These are phyloP conservation scores for Arthrobotrys sinensis DNA, from an alignment of 2,329 filamentous ascomycete genomes.

Conservation along the genomic window DNA sequence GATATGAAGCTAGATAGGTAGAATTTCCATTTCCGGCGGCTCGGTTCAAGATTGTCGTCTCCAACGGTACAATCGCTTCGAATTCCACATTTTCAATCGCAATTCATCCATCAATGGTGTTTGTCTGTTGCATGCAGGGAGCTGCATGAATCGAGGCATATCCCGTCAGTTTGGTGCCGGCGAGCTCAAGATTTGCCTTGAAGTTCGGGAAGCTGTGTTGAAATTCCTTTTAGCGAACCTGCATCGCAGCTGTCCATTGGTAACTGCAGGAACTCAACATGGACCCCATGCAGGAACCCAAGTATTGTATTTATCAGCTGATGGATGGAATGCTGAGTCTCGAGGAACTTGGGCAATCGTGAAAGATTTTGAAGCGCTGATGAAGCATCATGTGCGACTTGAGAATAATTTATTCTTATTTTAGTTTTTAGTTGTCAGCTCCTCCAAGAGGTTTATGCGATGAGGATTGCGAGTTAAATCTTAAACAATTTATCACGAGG, in stretches of 20 bases:
- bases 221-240: conserved; percentile 49
- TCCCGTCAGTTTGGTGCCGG: conserved; percentile 24
- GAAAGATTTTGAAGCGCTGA: conserved; percentile 53
- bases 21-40: conserved; percentile 40
- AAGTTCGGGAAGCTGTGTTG: conserved; percentile 13
- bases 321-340: conserved; percentile 32
- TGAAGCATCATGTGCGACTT: conserved; percentile 27
- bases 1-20: background rate
- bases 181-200: conserved; percentile 25
- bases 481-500: conserved; percentile 51
- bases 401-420: conserved; percentile 20
- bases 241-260: conserved; percentile 48
- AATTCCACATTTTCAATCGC: conserved; percentile 7
- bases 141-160: conserved; percentile 34
- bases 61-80: conserved; percentile 31
- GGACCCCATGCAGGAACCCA: conserved; percentile 56
- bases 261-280: conserved; percentile 53
- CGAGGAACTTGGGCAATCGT: conserved; percentile 20
- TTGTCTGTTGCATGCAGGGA: conserved; percentile 13
- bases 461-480: conserved; percentile 12
- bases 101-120: conserved; percentile 13
- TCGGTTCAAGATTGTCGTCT: conserved; percentile 28
- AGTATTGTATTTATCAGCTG: conserved; percentile 49
- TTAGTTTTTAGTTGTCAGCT: conserved; percentile 12
- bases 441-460: conserved; percentile 19